phyloP scores from a whole-genome alignment of 1,284 basidiomycete genomes.

The Amylostereum areolatum region DNA sequence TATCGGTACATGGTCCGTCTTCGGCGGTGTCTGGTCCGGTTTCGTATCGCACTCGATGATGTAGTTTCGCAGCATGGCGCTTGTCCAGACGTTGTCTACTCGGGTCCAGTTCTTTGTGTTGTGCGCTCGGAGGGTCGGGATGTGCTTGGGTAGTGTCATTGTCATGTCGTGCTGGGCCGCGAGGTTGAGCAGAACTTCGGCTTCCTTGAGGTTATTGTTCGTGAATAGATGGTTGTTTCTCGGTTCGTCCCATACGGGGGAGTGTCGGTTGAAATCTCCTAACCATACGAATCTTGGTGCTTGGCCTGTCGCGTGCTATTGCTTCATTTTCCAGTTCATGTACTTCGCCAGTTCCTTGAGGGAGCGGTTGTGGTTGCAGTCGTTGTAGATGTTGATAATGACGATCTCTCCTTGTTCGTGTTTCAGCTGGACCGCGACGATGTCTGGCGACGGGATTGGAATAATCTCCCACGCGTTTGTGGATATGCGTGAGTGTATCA shows the following conservation, averaged over 20 bases:
- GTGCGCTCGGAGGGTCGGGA: conserved; percentile 22
- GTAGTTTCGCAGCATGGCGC: conserved; percentile 4
- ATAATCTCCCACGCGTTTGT: not conserved
- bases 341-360: too few relatives aligned
- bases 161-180: conserved; percentile 14
- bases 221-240: conserved; percentile 32
- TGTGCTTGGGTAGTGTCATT: conserved; percentile 21
- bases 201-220: conserved; percentile 4
- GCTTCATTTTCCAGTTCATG: too few relatives aligned
- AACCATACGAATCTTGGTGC: conserved; percentile 28
- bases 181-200: conserved; percentile 17
- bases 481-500: not conserved
- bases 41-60: conserved; percentile 16
- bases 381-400: conserved; percentile 3
- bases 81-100: conserved; percentile 29
- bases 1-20: conserved; percentile 27
- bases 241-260: conserved; percentile 38
- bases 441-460: not conserved
- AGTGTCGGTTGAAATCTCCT: conserved; percentile 47
- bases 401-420: not conserved
- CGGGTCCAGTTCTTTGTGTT: conserved; percentile 22
- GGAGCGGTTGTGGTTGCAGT: not conserved
- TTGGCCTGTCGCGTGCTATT: too few relatives aligned
- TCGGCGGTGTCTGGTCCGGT: conserved; percentile 8
- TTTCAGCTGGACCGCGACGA: not conserved